Base-by-base conservation (phyloP, 768 basidiomycete species). In the Lyophyllum atratum region DNA sequence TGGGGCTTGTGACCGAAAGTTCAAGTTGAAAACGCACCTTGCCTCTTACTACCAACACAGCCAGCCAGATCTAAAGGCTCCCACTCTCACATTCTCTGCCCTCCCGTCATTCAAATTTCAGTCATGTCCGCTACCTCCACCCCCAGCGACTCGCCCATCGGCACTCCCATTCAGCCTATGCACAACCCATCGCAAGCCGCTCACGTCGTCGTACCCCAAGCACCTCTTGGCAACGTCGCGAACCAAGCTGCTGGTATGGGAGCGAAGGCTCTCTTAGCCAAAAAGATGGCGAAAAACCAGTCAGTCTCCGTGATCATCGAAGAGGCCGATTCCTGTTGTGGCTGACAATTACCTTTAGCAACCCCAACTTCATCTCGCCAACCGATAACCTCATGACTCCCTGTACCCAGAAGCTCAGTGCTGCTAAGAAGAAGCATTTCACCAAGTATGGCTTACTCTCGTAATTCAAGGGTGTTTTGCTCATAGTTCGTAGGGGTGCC, bases 311-410 rank as follows among this genome's bases (percentile, higher is more conserved):
- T 19, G 37, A 22, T 45, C n/a, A n/a, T n/a, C n/a, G n/a, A n/a
- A 22, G 52, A 49, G 21, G 52, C 25, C 42, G 21, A 59, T 19
- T 57, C 49, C 60, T 11, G 58, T 52, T 45, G 40, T 47, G 46
- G 53, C 51, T 56, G 39, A 64, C 63, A 51, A 34, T 58, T 37
- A 21, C 52, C 15, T 15, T 28, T 69, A 94, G 93, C 70, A 97
- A 97, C 71, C 89, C 92, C 21, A 85, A 85, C 31, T 93, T 85
- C 68, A 79, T 95, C 66, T 98, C 96, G 17, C 96, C 96, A 2
- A 97, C 96, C 9, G 96, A 99, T 72, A 92, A 90, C 69, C 80
- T 98, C 73, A 85, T 98, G 81, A 96, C 94, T 2, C 96, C 96
- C 3, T 86, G 86, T 70, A 92, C 95, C 6, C 90, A 95, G 74